Base-by-base conservation (phyloP, 768 basidiomycete genomes). In the Mycena amicta region DNA sequence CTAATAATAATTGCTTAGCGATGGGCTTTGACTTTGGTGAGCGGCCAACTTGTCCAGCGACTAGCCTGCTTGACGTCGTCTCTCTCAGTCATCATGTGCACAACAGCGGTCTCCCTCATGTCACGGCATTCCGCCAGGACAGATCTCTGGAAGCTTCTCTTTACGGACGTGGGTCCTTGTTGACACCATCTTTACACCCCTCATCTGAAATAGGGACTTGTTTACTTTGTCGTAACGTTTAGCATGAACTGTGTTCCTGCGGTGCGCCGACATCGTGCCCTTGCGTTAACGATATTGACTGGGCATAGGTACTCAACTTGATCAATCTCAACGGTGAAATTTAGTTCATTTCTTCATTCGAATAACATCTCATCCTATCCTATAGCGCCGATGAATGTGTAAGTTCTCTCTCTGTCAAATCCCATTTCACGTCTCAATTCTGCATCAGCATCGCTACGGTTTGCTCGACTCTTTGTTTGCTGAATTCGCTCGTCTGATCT, bases 231-330 rank as follows among this genome's bases (percentile, higher is more conserved):
- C 13, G 74, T 87, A 39, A 82, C 87, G 1, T 89, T 87, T 60
- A 75, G 82, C 16, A 85, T 80, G 52, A 90, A 89, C 62, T 81
- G 82, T 57, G 75, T 88, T 51, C 88, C 88, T 31, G 89, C 89
- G 22, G 86, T 87, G 68, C 63, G 84, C 70, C 3, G 12, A 20
- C 56, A 45, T 23, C 43, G 8, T 45, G 22, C 22, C 51, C 50
- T 61, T 30, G 29, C 18, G 16, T 23, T 16, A 25, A 59, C 27
- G 18, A 28, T 25, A 29, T 41, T n/a, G 27, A 54, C 18, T 53
- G 33, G 37, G 27, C 40, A 23, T 70, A 81, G 84, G 79, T 86
- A 37, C 71, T 88, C 40, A 86, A 83, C 65, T 74, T 84, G 47
- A 67, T 87, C 22, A 79, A 87, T 65, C 72, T 88, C 56, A 87